Evolutionary conservation across 805 yeast species (phyloP).

Genomic region (Candida tallmaniae): DNA sequence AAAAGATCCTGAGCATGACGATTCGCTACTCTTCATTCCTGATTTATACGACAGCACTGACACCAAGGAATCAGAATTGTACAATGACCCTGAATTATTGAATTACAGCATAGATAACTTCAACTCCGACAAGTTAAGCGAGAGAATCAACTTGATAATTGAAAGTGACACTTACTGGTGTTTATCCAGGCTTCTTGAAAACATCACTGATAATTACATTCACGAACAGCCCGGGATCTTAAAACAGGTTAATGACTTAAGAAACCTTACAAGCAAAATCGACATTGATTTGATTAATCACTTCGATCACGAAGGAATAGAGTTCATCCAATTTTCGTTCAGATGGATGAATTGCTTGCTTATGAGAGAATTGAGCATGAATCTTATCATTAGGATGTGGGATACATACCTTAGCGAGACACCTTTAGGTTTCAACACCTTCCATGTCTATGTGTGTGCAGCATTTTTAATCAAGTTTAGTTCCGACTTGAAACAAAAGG

Average conservation of each 20-base stretch:
- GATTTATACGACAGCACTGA: slow-evolving; percentile 26
- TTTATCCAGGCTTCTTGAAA: slow-evolving; percentile 81
- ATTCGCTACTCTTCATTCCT: slow-evolving; percentile 26
- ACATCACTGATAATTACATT: slow-evolving; percentile 93
- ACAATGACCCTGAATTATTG: slow-evolving; percentile 21
- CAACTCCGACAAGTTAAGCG: slow-evolving; percentile 60
- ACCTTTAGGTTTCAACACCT: slow-evolving; percentile 78
- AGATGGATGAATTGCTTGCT: slow-evolving; percentile 98
- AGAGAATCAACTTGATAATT: slow-evolving; percentile 57
- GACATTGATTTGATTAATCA: slow-evolving; percentile 72
- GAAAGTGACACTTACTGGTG: slow-evolving; percentile 99
- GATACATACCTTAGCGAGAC: slow-evolving; percentile 83
- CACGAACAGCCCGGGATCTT: slow-evolving; percentile 98
- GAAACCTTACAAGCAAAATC: slow-evolving; percentile 72
- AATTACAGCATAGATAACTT: slow-evolving; percentile 44
- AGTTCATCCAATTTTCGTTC: slow-evolving; percentile 91
- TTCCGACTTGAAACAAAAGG: slow-evolving; percentile 71
- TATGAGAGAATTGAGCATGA: slow-evolving; percentile 86
- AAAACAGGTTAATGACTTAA: slow-evolving; percentile 79
- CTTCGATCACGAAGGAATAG: slow-evolving; percentile 77
- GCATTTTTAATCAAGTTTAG: slow-evolving; percentile 92
- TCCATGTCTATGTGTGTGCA: slow-evolving; percentile 96
- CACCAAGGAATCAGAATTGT: slow-evolving; percentile 17
- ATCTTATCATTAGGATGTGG: slow-evolving; percentile 90
- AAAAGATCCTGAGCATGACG: slow-evolving; percentile 18